Percentiles rank a stretch among this genome's conserved stretches.
These are phyloP conservation scores for Fusarium xylarioides DNA, from an alignment of 2,329 filamentous ascomycete species.

Conservation along the genomic window DNA sequence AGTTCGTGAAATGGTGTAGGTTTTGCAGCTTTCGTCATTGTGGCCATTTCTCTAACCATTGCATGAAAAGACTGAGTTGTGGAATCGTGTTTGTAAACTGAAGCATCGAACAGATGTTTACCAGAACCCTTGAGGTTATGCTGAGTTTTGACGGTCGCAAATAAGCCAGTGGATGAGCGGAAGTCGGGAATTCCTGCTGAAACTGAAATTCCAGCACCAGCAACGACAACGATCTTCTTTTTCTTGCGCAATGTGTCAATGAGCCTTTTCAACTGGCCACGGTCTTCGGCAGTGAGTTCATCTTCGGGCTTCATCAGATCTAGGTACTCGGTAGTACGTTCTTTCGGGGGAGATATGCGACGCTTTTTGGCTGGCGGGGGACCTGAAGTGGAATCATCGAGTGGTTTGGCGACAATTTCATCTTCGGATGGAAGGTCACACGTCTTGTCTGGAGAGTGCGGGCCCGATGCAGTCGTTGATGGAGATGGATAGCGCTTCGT, in stretches of 20 bases:
- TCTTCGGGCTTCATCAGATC: conserved; percentile 69
- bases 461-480: conserved; percentile 58
- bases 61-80: conserved; percentile 92
- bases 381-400: conserved; percentile 56
- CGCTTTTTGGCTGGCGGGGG: conserved; percentile 80
- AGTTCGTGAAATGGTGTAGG: conserved; percentile 94
- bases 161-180: conserved; percentile 88
- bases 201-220: conserved; percentile 95
- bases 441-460: conserved; percentile 60
- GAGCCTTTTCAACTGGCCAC: conserved; percentile 72
- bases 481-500: conserved; percentile 63
- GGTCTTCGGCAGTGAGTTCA: conserved; percentile 56
- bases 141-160: conserved; percentile 83
- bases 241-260: conserved; percentile 82
- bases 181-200: conserved; percentile 98
- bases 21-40: conserved; percentile 77
- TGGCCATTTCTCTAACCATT: conserved; percentile 91
- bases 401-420: conserved; percentile 44
- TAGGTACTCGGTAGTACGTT: conserved; percentile 83
- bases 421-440: conserved; percentile 50
- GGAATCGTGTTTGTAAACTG: conserved; percentile 91
- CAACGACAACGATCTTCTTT: conserved; percentile 96
- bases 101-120: conserved; percentile 96
- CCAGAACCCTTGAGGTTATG: conserved; percentile 90
- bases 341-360: conserved; percentile 66